Percentiles rank a stretch among this genome's conserved stretches.
These are phyloP conservation scores for Stromatinia cepivora DNA, from an alignment of 2,329 filamentous ascomycete species.

Conservation along the genomic window DNA sequence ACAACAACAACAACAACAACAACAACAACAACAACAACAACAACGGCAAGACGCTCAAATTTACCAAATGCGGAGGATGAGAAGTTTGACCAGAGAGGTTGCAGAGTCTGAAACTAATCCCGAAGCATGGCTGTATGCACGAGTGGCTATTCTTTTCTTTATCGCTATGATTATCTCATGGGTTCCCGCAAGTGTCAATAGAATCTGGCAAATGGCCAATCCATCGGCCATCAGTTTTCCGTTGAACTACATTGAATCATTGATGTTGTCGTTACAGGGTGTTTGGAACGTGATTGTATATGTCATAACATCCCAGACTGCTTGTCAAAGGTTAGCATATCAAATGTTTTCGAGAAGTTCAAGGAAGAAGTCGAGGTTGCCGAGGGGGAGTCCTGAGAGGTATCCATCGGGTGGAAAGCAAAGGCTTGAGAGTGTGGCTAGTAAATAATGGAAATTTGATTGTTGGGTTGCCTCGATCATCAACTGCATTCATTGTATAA, in stretches of 20 bases:
- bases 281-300: constrained; percentile 83
- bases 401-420: constrained; percentile 22
- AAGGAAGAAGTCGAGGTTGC: constrained; percentile 11
- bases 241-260: constrained; percentile 24
- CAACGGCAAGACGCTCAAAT: not conserved
- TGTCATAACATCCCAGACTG: constrained; percentile 62
- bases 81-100: constrained; percentile 18
- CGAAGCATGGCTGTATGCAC: constrained; percentile 65
- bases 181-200: constrained; percentile 42
- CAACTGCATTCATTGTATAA: not conserved
- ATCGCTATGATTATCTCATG: constrained; percentile 67
- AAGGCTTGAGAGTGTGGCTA: constrained; percentile 24
- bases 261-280: constrained; percentile 56
- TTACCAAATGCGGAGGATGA: constrained; percentile 15
- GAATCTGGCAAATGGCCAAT: constrained; percentile 23
- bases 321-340: constrained; percentile 18
- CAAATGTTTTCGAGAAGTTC: constrained; percentile 12
- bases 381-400: constrained; percentile 12
- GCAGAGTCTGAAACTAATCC: constrained; percentile 39
- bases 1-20: not conserved
- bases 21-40: constrained; percentile 2
- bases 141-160: constrained; percentile 69
- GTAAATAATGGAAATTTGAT: constrained; percentile 2
- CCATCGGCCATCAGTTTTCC: constrained; percentile 15
- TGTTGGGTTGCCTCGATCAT: not conserved